phyloP scores from a whole-genome alignment of 2,329 filamentous ascomycete genomes.

The Aspergillus pseudotamarii region DNA sequence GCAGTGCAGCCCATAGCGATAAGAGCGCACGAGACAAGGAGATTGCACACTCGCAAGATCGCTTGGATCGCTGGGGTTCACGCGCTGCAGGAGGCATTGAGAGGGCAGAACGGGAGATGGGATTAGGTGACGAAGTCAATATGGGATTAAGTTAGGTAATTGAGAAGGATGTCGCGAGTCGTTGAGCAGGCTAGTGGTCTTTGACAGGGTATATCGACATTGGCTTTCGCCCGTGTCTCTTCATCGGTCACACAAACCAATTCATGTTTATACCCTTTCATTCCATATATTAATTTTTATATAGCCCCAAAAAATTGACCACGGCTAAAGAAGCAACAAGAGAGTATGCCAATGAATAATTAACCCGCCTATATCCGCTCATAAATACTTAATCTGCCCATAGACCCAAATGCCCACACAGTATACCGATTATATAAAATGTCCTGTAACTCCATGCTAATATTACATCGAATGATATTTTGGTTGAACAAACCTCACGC shows the following conservation, averaged over 20 bases:
- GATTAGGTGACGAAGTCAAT: conserved; percentile 78
- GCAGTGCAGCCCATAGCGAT: conserved; percentile 33
- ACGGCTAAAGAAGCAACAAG: background rate
- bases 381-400: background rate
- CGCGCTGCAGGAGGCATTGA: conserved; percentile 58
- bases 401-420: background rate
- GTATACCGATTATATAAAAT: background rate
- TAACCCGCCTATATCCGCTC: background rate
- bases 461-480: background rate
- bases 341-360: background rate
- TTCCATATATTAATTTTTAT: background rate
- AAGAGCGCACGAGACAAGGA: conserved; percentile 42
- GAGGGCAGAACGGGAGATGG: conserved; percentile 62
- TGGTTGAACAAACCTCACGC: conserved; percentile 19
- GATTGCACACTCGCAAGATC: conserved; percentile 46
- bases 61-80: conserved; percentile 55
- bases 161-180: background rate
- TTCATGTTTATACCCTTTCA: background rate
- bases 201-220: background rate
- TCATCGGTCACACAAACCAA: background rate
- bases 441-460: background rate
- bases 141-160: conserved; percentile 73
- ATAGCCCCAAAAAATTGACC: background rate
- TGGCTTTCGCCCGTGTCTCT: background rate
- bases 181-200: background rate